Evolutionary conservation across 1,139 yeast genomes (phyloP).

Genomic region (Suhomyces ambrosiae): DNA sequence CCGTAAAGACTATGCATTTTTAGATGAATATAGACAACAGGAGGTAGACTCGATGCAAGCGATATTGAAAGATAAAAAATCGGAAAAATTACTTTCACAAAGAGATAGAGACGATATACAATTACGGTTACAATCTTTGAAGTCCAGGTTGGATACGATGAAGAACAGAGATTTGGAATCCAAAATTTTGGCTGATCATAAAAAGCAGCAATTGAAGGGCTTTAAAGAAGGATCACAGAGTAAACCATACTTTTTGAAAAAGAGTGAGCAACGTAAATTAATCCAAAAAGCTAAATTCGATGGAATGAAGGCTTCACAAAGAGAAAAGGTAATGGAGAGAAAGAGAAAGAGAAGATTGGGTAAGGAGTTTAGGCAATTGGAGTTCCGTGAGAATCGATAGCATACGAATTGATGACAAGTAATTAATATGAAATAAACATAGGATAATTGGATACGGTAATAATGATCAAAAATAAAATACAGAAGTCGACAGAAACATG

Average conservation of each 20-base stretch:
- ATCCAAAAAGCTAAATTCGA: constrained; percentile 89
- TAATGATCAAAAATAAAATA: too few relatives aligned
- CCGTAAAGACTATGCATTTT: constrained; percentile 76
- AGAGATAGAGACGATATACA: constrained; percentile 58
- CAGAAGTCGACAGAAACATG: too few relatives aligned
- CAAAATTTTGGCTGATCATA: constrained; percentile 57
- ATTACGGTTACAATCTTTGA: constrained; percentile 57
- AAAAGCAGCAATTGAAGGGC: constrained; percentile 47
- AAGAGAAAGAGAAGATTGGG: constrained; percentile 93
- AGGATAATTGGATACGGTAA: too few relatives aligned
- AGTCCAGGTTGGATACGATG: constrained; percentile 75
- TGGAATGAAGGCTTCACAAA: constrained; percentile 75
- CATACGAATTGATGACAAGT: neutral
- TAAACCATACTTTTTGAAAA: constrained; percentile 65
- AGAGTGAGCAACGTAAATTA: constrained; percentile 79
- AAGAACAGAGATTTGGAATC: constrained; percentile 76
- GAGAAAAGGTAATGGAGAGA: constrained; percentile 88
- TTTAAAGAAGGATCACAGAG: constrained; percentile 52
- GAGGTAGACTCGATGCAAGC: constrained; percentile 66
- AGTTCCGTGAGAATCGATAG: constrained; percentile 36
- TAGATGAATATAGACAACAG: constrained; percentile 78
- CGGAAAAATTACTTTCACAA: constrained; percentile 42
- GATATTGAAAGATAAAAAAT: constrained; percentile 59
- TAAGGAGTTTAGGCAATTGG: constrained; percentile 83
- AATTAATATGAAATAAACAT: neutral